phyloP scores from a whole-genome alignment of 2,329 filamentous ascomycete genomes.

The Colletotrichum simmondsii region DNA sequence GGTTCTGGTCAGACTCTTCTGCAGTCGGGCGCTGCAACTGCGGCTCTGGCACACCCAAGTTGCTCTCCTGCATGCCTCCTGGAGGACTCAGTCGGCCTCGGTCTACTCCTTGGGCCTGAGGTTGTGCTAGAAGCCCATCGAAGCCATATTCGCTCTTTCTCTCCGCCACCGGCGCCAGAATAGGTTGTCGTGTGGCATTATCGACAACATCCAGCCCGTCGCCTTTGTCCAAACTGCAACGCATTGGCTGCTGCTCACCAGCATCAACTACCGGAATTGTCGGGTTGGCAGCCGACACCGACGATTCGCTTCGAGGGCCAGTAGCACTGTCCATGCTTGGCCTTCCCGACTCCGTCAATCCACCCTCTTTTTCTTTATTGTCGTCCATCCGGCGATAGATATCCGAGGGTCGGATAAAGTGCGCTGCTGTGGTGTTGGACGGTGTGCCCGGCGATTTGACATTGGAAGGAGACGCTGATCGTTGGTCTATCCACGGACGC shows the following conservation, averaged over 20 bases:
- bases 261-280: slow-evolving; percentile 13
- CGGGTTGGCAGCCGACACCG: slow-evolving; percentile 5
- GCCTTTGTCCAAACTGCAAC: not conserved
- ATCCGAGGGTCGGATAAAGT: slow-evolving; percentile 79
- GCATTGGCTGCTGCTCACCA: slow-evolving; percentile 26
- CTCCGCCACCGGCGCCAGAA: slow-evolving; percentile 65
- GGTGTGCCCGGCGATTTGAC: slow-evolving; percentile 47
- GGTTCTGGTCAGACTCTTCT: slow-evolving; percentile 26
- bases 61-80: slow-evolving; percentile 27
- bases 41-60: not conserved
- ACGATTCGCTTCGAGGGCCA: slow-evolving; percentile 2
- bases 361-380: slow-evolving; percentile 67
- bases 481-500: slow-evolving; percentile 47
- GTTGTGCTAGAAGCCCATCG: slow-evolving; percentile 50
- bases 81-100: not conserved
- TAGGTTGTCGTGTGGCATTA: slow-evolving; percentile 39
- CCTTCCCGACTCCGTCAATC: slow-evolving; percentile 66
- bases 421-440: slow-evolving; percentile 65
- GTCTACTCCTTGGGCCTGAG: slow-evolving; percentile 31
- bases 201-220: slow-evolving; percentile 30
- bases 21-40: slow-evolving; percentile 32
- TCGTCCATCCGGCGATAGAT: slow-evolving; percentile 80
- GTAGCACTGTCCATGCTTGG: slow-evolving; percentile 65
- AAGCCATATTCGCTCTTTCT: slow-evolving; percentile 69
- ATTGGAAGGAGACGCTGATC: slow-evolving; percentile 52